Percentiles rank a stretch among this genome's conserved stretches.
Evolutionary conservation across 345 rosid species (phyloP).

Genomic region (Boechera retrofracta): DNA sequence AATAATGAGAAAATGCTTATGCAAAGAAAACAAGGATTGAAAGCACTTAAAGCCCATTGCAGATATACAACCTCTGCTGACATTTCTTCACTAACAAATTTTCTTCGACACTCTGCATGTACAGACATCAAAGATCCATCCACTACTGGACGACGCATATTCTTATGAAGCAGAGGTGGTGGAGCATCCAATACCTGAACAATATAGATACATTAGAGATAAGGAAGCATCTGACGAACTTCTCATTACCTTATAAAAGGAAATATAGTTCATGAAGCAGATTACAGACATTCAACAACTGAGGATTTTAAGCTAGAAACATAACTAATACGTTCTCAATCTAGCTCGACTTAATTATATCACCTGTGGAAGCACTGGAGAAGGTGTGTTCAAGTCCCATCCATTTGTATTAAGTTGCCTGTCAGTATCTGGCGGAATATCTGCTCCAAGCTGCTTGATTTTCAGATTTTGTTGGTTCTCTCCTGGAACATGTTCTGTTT

Average conservation of each 20-base stretch:
- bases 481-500: constrained; percentile 55
- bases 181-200: constrained; percentile 74
- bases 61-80: constrained; percentile 64
- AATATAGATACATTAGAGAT: constrained; percentile 31
- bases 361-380: constrained; percentile 78
- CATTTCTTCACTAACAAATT: constrained; percentile 70
- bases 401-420: constrained; percentile 55
- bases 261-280: background rate
- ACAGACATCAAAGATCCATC: constrained; percentile 61
- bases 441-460: constrained; percentile 52
- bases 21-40: constrained; percentile 12
- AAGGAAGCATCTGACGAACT: constrained; percentile 14
- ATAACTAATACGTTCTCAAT: constrained; percentile 23
- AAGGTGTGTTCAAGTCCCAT: constrained; percentile 75
- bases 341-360: constrained; percentile 26
- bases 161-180: constrained; percentile 72
- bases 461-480: constrained; percentile 56
- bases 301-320: constrained; percentile 16
- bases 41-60: constrained; percentile 14
- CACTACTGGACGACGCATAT: constrained; percentile 42
- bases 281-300: background rate
- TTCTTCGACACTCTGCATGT: constrained; percentile 65
- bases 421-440: constrained; percentile 51
- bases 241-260: constrained; percentile 11
- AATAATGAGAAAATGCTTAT: background rate